A percentile compares a stretch with the other conserved stretches of the same genome.
Conservation (phyloP, 176 grass and related monocot species). For the Zoysia pacifica region DNA sequence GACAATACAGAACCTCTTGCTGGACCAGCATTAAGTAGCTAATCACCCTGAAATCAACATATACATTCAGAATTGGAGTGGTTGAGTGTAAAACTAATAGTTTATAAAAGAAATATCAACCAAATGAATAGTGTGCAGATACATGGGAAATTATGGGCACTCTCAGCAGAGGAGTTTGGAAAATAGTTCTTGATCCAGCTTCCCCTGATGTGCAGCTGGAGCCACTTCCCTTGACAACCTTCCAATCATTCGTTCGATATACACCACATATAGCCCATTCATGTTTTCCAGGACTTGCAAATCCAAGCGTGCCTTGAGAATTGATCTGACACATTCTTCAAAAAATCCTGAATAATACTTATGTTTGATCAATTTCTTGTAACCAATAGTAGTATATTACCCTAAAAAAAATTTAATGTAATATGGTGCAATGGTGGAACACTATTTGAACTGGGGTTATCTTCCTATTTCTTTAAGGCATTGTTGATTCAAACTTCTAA, state of each 20-base stretch:
- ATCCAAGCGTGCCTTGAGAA: constrained; percentile 75
- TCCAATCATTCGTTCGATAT: constrained; percentile 72
- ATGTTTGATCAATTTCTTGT: constrained; percentile 29
- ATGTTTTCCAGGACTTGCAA: constrained; percentile 75
- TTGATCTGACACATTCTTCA: constrained; percentile 84
- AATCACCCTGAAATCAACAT: constrained; percentile 36
- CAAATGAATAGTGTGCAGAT: constrained; percentile 21
- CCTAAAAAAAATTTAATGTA: background rate
- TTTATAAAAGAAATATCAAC: background rate
- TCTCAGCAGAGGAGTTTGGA: constrained; percentile 69
- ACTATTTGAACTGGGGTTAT: constrained; percentile 20
- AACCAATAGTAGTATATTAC: too few relatives aligned
- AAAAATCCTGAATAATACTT: constrained; percentile 60
- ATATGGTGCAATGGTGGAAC: constrained; percentile 15
- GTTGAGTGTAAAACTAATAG: background rate
- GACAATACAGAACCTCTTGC: constrained; percentile 12
- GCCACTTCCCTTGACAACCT: constrained; percentile 73
- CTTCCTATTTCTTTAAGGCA: background rate
- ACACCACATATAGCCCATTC: constrained; percentile 73
- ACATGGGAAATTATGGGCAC: constrained; percentile 4
- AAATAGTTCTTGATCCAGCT: constrained; percentile 68
- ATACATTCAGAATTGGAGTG: background rate
- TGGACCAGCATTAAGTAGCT: constrained; percentile 2
- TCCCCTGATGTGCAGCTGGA: constrained; percentile 61
- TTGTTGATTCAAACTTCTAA: constrained; percentile 24